Base-by-base conservation (phyloP, 805 yeast genomes). In the Candida maris region DNA sequence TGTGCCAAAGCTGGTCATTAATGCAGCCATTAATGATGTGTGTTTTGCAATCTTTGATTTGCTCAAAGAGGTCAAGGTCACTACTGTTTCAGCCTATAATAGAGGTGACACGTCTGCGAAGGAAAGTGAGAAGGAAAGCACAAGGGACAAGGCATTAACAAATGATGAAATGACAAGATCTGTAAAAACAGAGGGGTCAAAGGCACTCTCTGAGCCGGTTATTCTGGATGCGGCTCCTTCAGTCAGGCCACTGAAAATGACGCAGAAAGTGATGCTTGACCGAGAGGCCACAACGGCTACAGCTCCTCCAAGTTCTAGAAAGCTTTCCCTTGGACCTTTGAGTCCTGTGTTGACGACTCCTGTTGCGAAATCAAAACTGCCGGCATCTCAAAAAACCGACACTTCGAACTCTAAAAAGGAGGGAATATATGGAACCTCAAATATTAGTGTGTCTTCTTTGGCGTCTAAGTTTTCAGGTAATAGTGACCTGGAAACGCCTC, bases 21-120 rank as follows among this genome's bases (percentile, higher is more conserved):
- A 86, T 59, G 74, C 87, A 16, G 81, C 97, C 0, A 63, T 85
- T 7, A 73, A 84, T 29, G 96, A 88, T 51, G 64, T 88, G 23
- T 70, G 81, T 6, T 81, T 79, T 52, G 62, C 81, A 2, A 63
- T 81, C 17, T 80, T 84, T 52, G 84, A 80, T 45, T 68, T 80
- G 37, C 51, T 82, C 14, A 64, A 79, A 2, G 69, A 68, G 2
- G 71, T 73, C 19, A 85, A 75, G 46, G 57, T 77, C 33, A 62
- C 26, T 19, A 27, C 19, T 3, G 30, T 14, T 19, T n/a, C n/a
- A n/a, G n/a, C n/a, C n/a, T n/a, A n/a, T n/a, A n/a, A n/a, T n/a
- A n/a, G n/a, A n/a, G n/a, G n/a, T n/a, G n/a, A n/a, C n/a, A n/a
- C n/a, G n/a, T n/a, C n/a, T n/a, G n/a, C n/a, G n/a, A n/a, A n/a